Conservation (phyloP, 495 filamentous ascomycete genomes). For the Penicillium verhagenii region DNA sequence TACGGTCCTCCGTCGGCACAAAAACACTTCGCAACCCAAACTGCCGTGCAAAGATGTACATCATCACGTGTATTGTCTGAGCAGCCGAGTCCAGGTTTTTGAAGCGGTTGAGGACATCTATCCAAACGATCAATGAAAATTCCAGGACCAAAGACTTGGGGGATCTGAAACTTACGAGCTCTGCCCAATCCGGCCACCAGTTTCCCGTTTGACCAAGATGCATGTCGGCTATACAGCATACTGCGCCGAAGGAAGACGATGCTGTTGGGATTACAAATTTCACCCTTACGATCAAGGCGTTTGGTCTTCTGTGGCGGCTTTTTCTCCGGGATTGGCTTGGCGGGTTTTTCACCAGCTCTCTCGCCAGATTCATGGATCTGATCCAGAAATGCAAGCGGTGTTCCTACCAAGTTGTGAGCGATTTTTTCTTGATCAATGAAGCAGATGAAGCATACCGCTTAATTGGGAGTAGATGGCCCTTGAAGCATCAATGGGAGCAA, state of each 20-base stretch:
- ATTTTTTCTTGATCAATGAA: background rate
- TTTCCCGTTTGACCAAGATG: slow-evolving; percentile 62
- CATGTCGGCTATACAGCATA: slow-evolving; percentile 80
- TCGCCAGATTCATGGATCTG: slow-evolving; percentile 13
- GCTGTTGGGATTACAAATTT: slow-evolving; percentile 44
- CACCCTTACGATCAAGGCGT: background rate
- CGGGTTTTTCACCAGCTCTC: background rate
- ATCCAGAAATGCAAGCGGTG: slow-evolving; percentile 47
- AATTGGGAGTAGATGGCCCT: slow-evolving; percentile 72
- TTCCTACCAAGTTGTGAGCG: slow-evolving; percentile 31
- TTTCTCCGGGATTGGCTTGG: background rate
- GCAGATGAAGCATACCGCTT: slow-evolving; percentile 55
- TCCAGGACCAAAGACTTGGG: background rate
- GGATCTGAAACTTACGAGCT: slow-evolving; percentile 65
- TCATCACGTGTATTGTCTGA: slow-evolving; percentile 72
- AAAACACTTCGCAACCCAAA: slow-evolving; percentile 93
- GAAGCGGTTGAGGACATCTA: slow-evolving; percentile 85
- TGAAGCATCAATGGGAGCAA: slow-evolving; percentile 57
- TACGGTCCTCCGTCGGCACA: slow-evolving; percentile 59
- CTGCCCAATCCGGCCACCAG: slow-evolving; percentile 74
- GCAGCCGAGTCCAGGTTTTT: slow-evolving; percentile 41
- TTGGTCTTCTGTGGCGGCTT: background rate
- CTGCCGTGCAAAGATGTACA: slow-evolving; percentile 91
- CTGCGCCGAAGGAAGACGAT: slow-evolving; percentile 79
- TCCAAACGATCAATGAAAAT: background rate